A percentile compares a stretch with the other conserved stretches of the same genome.
These are phyloP conservation scores for Linaria vulgaris DNA, from an alignment of 257 asterid genomes.

Conservation along the genomic window DNA sequence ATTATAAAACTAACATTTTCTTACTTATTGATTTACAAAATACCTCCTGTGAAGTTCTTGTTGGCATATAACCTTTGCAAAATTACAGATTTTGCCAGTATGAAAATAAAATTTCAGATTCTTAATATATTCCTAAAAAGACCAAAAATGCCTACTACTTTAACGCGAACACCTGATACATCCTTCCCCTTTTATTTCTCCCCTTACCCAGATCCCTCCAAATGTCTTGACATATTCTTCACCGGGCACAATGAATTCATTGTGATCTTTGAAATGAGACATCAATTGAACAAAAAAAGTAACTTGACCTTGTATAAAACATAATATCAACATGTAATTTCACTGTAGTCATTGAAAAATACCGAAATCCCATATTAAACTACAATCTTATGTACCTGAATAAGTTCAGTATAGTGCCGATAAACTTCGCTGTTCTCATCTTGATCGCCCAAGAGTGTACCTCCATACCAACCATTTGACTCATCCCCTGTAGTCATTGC, in stretches of 20 bases:
- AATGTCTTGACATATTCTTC: too few species aligned
- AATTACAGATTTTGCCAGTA: too few species aligned
- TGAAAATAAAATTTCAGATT: too few species aligned
- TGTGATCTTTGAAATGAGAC: not conserved
- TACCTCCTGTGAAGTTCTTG: too few species aligned
- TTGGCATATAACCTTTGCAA: too few species aligned
- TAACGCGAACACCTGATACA: too few species aligned
- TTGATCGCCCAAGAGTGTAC: slow-evolving; percentile 86
- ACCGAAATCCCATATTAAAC: slow-evolving; percentile 7
- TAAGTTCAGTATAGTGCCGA: slow-evolving; percentile 87
- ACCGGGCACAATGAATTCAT: not conserved
- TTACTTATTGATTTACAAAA: too few species aligned
- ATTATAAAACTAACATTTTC: too few species aligned
- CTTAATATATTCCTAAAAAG: too few species aligned
- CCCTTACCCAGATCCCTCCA: too few species aligned
- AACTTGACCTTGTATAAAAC: not conserved
- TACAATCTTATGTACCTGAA: slow-evolving; percentile 56
- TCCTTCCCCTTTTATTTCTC: too few species aligned
- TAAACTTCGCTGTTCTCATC: slow-evolving; percentile 79
- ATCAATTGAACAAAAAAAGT: not conserved
- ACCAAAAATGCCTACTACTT: too few species aligned
- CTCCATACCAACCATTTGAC: slow-evolving; percentile 96
- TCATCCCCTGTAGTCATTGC: slow-evolving; percentile 81
- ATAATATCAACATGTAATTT: not conserved
- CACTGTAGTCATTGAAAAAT: not conserved